phyloP scores from a whole-genome alignment of 306 rosid species.

The Dalbergia oliveri region DNA sequence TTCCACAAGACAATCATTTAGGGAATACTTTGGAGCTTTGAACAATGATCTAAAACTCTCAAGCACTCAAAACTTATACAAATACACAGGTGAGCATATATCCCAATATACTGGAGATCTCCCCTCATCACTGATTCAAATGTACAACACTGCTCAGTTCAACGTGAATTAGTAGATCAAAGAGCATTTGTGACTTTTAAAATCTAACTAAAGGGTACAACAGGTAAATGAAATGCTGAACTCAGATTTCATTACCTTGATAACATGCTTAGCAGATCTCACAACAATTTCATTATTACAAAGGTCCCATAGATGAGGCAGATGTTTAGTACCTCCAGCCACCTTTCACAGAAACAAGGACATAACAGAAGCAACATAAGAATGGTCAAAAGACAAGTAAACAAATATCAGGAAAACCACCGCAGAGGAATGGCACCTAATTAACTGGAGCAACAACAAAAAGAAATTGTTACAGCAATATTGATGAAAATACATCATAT shows the following conservation, averaged over 20 bases:
- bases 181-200: constrained; percentile 8
- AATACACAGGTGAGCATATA: constrained; percentile 6
- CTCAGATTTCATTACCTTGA: constrained; percentile 62
- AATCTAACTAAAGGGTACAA: not conserved
- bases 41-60: constrained; percentile 1
- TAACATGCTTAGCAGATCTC: constrained; percentile 86
- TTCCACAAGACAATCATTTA: not conserved
- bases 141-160: constrained; percentile 4
- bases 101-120: constrained; percentile 1
- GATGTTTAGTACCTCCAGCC: constrained; percentile 80
- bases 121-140: not conserved
- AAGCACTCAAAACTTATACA: constrained; percentile 19
- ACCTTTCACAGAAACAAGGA: constrained; percentile 59
- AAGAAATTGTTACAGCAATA: not conserved
- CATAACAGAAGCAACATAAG: constrained; percentile 43
- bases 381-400: not conserved
- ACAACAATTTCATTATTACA: constrained; percentile 85
- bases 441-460: no score
- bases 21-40: not conserved
- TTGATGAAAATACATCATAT: no score
- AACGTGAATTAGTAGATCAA: no score
- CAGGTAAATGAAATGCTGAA: constrained; percentile 13
- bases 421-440: no score
- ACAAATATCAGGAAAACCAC: no score
- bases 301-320: constrained; percentile 88